Evolutionary conservation across 2,329 filamentous ascomycete genomes (phyloP).

Genomic region (Colletotrichum sublineola): DNA sequence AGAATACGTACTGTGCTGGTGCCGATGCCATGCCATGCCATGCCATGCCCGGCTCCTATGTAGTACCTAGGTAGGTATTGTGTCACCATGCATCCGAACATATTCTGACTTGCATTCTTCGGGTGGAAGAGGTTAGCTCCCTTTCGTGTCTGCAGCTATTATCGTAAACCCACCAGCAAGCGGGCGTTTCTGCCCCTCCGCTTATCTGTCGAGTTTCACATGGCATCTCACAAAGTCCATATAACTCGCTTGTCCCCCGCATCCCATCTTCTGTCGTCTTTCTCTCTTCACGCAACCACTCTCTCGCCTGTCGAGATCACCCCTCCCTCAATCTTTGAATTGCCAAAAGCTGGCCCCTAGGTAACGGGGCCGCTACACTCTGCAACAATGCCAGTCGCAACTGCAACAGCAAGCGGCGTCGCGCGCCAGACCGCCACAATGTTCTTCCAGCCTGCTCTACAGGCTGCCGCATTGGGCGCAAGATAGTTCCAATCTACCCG

Average conservation of each 20-base stretch:
- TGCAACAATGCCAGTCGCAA: constrained; percentile 41
- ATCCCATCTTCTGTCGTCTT: not conserved
- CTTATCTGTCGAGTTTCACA: not conserved
- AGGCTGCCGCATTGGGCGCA: constrained; percentile 24
- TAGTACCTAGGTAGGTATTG: no score
- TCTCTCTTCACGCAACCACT: not conserved
- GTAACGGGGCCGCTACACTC: constrained; percentile 42
- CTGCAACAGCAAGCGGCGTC: constrained; percentile 23
- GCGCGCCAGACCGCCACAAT: constrained; percentile 18
- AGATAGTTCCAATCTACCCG: constrained; percentile 31
- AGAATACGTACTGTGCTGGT: not conserved
- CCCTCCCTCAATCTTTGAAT: not conserved
- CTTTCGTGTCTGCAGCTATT: constrained; percentile 14
- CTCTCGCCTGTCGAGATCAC: constrained; percentile 25
- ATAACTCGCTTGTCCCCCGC: constrained; percentile 9
- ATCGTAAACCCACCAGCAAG: constrained; percentile 15
- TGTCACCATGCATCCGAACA: no score
- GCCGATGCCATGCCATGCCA: not conserved
- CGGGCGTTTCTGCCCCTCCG: not conserved
- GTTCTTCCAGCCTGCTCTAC: constrained; percentile 35
- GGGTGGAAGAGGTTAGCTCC: constrained; percentile 1
- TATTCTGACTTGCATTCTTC: not conserved
- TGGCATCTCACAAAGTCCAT: constrained; percentile 8
- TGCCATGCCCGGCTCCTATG: not conserved
- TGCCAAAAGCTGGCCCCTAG: constrained; percentile 29